phyloP scores from a whole-genome alignment of 805 yeast genomes.

The Blastobotrys mokoenaii region DNA sequence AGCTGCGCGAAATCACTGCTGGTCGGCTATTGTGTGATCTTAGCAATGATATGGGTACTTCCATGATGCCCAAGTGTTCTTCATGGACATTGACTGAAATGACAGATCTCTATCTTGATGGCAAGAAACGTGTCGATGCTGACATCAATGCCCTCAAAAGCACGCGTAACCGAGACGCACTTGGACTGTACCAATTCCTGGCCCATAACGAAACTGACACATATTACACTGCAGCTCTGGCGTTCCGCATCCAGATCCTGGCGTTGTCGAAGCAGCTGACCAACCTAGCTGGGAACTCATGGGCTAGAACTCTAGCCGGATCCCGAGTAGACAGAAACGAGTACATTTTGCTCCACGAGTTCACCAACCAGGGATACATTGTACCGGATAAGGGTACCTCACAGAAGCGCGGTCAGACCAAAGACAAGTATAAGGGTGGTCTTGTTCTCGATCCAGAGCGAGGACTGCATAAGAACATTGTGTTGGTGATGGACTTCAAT shows the following conservation, averaged over 20 bases:
- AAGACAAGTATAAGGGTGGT: slow-evolving; percentile 73
- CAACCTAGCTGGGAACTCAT: slow-evolving; percentile 90
- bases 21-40: slow-evolving; percentile 90
- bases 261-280: slow-evolving; percentile 89
- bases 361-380: slow-evolving; percentile 65
- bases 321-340: slow-evolving; percentile 96
- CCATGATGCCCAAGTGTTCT: slow-evolving; percentile 83
- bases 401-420: slow-evolving; percentile 28
- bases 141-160: slow-evolving; percentile 61
- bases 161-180: slow-evolving; percentile 41
- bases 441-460: slow-evolving; percentile 94
- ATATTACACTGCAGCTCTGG: slow-evolving; percentile 63
- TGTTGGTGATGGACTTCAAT: slow-evolving; percentile 96
- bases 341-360: slow-evolving; percentile 85
- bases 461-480: slow-evolving; percentile 82
- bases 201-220: slow-evolving; percentile 62
- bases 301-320: slow-evolving; percentile 92
- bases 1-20: slow-evolving; percentile 60
- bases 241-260: slow-evolving; percentile 74
- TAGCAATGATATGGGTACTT: slow-evolving; percentile 91
- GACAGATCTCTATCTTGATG: slow-evolving; percentile 71
- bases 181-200: slow-evolving; percentile 58
- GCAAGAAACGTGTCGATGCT: slow-evolving; percentile 53
- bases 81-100: slow-evolving; percentile 92
- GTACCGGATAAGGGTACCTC: slow-evolving; percentile 71